Conservation (phyloP, 2,329 filamentous ascomycete genomes). For the Neofusicoccum cordaticola region DNA sequence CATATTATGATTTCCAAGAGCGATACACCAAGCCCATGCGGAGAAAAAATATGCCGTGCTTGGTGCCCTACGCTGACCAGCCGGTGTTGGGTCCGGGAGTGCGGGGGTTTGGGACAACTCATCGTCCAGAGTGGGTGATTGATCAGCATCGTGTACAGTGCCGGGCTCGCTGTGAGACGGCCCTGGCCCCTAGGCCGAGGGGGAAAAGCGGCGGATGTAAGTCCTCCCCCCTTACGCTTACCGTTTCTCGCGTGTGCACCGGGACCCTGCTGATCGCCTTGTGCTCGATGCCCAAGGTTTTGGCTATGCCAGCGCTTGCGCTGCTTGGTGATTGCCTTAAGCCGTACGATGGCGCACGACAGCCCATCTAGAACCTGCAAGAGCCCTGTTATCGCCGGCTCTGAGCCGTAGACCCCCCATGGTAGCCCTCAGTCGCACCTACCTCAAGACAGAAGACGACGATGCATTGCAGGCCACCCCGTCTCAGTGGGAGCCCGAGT, state of each 20-base stretch:
- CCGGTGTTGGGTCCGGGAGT: neutral
- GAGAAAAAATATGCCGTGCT: no score
- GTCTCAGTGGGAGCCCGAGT: no score
- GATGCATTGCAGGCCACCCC: no score
- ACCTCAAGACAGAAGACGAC: no score
- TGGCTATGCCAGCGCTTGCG: neutral
- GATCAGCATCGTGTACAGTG: neutral
- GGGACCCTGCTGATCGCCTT: neutral
- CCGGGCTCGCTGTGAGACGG: no score
- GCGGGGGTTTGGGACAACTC: neutral
- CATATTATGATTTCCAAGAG: no score
- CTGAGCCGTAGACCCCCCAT: neutral
- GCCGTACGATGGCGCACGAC: neutral
- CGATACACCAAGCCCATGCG: no score
- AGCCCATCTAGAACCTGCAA: neutral
- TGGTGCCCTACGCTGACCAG: no score
- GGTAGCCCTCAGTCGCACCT: no score
- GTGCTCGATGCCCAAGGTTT: neutral
- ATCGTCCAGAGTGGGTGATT: neutral
- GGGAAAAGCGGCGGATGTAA: neutral
- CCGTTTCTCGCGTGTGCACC: no score
- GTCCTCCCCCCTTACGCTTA: neutral
- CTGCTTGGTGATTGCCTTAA: neutral
- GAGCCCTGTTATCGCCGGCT: neutral
- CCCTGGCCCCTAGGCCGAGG: no score